Evolutionary conservation across 345 rosid genomes (phyloP).

Genomic region (Luvunga scandens): DNA sequence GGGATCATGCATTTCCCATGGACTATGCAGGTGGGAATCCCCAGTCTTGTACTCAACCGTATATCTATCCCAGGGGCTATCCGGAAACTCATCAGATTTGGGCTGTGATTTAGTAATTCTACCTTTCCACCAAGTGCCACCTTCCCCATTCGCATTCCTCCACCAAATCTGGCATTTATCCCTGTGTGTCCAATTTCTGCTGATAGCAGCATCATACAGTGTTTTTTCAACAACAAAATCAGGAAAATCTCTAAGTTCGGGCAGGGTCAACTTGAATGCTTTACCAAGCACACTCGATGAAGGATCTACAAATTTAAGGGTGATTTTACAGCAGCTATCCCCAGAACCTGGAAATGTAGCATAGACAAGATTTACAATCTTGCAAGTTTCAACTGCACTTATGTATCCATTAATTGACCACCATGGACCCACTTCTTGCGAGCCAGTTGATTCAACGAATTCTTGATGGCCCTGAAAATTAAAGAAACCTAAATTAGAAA

Average conservation of each 20-base stretch:
- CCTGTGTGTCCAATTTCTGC: conserved; percentile 63
- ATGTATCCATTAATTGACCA: conserved; percentile 50
- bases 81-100: conserved; percentile 69
- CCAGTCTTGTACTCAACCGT: conserved; percentile 51
- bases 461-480: conserved; percentile 83
- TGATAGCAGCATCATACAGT: conserved; percentile 71
- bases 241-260: conserved; percentile 72
- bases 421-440: conserved; percentile 62
- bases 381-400: conserved; percentile 78
- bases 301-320: conserved; percentile 71
- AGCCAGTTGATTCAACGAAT: conserved; percentile 38
- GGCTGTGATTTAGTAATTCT: conserved; percentile 51
- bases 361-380: conserved; percentile 66
- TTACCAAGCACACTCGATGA: conserved; percentile 49
- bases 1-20: conserved; percentile 93
- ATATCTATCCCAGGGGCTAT: conserved; percentile 96
- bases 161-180: conserved; percentile 90
- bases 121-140: conserved; percentile 92
- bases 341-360: conserved; percentile 86
- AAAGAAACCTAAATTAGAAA: conserved; percentile 18
- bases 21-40: conserved; percentile 62
- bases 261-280: conserved; percentile 66
- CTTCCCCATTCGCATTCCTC: conserved; percentile 62
- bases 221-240: conserved; percentile 91
- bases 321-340: conserved; percentile 91